phyloP scores from a whole-genome alignment of 345 rosid genomes.

The Brassica juncea region DNA sequence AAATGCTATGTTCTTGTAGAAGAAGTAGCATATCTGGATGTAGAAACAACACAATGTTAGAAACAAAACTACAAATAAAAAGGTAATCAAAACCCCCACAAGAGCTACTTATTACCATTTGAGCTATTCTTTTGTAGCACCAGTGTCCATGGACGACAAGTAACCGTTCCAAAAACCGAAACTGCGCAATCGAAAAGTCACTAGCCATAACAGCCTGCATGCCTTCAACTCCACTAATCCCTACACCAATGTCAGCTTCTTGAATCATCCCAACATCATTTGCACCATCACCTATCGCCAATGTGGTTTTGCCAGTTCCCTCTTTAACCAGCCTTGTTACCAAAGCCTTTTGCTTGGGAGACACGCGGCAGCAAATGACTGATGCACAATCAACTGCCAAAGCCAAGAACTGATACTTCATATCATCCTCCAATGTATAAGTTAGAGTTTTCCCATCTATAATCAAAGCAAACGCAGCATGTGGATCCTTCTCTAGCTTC shows the following conservation, averaged over 20 bases:
- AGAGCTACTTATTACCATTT: not conserved
- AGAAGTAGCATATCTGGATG: conserved; percentile 61
- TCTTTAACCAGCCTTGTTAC: conserved; percentile 38
- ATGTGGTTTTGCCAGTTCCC: conserved; percentile 12
- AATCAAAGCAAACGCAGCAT: conserved; percentile 66
- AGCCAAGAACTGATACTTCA: conserved; percentile 63
- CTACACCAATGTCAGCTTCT: conserved; percentile 99
- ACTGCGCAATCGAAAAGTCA: not conserved
- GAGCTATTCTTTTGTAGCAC: not conserved
- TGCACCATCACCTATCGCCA: conserved; percentile 98
- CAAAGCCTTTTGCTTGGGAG: conserved; percentile 84
- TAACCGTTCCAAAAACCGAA: not conserved
- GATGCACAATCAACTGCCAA: conserved; percentile 82
- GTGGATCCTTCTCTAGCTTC: conserved; percentile 46
- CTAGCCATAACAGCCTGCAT: conserved; percentile 50
- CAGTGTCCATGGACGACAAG: not conserved
- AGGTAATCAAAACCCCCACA: not conserved
- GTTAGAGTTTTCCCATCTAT: conserved; percentile 74
- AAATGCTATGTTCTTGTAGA: conserved; percentile 82
- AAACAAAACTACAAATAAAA: not conserved
- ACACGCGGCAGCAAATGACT: conserved; percentile 83
- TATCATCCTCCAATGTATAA: conserved; percentile 55
- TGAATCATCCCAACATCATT: conserved; percentile 99
- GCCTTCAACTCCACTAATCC: conserved; percentile 99
- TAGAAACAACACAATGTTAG: not conserved